Base-by-base conservation (phyloP, 2,329 filamentous ascomycete species). In the Aspergillus quadrilineatus region DNA sequence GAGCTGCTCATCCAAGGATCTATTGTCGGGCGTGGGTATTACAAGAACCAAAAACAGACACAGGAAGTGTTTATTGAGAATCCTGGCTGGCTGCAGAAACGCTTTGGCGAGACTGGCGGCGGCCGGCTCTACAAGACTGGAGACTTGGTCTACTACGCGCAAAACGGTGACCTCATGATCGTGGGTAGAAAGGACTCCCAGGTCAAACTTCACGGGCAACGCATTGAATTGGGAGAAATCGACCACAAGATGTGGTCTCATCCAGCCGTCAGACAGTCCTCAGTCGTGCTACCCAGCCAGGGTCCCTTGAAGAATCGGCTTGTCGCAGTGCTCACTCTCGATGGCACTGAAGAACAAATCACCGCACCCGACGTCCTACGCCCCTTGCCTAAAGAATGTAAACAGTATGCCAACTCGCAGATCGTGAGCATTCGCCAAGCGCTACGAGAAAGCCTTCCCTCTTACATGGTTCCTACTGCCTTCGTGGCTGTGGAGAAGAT, bases 1-100 rank as follows among this genome's bases (percentile, higher is more conserved):
- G 58, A 60, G 14, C 47, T 60, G 8, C 9, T 60, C 12, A 17
- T 60, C 29, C 28, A 51, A 30, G 56, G 54, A 6, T 42, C 42
- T 9, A 51, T 34, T 10, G 34, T 56, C 9, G 74, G 67, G 2
- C 61, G 63, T 30, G 76, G 74, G 0, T 79, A 79, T 52, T 54
- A 76, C 1, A 61, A 67, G 30, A 59, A 69, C 15, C 58, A 58
- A 14, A 60, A 28, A 28, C 26, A 28, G 26, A 28, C 26, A 6
- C 4, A 28, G 26, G 26, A 28, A 1, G 26, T 28, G 26, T 28
- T 28, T 28, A 28, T 28, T 45, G 7, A 63, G 65, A 53, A 70
- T 68, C 2, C 51, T 17, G 41, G 8, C 17, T 37, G 2, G 53
- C 55, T 6, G 14, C 14, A 17, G 14, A 28, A 28, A 28, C 26